Base-by-base conservation (phyloP, 192 early-diverging fungal genomes). In the Funneliformis geosporum region DNA sequence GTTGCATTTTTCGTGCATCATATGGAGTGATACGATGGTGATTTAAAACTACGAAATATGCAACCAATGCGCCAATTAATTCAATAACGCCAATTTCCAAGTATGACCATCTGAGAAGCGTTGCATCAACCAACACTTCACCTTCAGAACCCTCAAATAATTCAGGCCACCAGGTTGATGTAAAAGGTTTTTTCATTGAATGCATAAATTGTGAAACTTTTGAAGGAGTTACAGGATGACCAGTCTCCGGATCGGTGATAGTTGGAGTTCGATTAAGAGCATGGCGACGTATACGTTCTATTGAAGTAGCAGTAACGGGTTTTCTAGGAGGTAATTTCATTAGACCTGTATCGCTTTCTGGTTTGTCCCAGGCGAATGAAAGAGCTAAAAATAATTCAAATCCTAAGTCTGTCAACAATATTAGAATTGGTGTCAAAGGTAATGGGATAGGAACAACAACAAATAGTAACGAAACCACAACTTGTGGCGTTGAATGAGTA, bases 251-350 rank as follows among this genome's bases (percentile, higher is more conserved):
- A 78, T 92, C 90, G 10, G 83, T 55, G 1, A 87, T 79, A 25
- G 87, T 84, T 33, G 82, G 83, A 21, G 90, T 79, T 12, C 84
- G 86, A 11, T 89, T 84, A 9, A 87, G 85, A 43, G 84, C 79
- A 47, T 84, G 84, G 18, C 87, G 88, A 42, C 91, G 92, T 75
- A 92, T 79, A 78, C 86, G 89, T n/a, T 91, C 90, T 74, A 96
- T 90, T 12, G 94, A 92, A 72, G 88, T 88, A 10, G 85, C 81
- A 2, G 91, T 96, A 23, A 99, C 96, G 11, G 96, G 97, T 83
- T 91, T 93, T 76, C 97, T 93, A 43, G 97, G 97, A 74, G 88
- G 90, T 70, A 97, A 83, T 82, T 91, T 94, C 97, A 99, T 99
- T 79, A 98, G 84, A 55, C 90, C 90, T 28, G 78, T 87, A 61